These are phyloP conservation scores for Terfezia claveryi DNA, from an alignment of 495 filamentous ascomycete species.

Conservation along the genomic window DNA sequence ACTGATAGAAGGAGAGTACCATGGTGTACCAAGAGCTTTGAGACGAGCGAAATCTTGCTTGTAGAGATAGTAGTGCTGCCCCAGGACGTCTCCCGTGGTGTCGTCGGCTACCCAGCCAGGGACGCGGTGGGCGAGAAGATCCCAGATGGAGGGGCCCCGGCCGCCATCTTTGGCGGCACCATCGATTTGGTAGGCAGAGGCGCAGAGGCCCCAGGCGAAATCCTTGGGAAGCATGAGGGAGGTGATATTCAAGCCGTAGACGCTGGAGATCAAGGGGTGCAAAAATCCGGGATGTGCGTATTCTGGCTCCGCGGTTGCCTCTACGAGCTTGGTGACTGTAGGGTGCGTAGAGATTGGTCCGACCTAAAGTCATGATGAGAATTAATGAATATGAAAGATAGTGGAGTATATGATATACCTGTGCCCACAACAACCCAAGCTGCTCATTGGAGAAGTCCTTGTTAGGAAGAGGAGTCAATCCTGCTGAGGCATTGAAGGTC, in stretches of 20 bases:
- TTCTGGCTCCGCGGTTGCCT: slow-evolving; percentile 26
- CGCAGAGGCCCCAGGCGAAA: slow-evolving; percentile 16
- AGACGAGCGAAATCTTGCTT: slow-evolving; percentile 27
- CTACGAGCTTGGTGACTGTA: slow-evolving; percentile 23
- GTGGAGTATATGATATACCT: slow-evolving; percentile 1
- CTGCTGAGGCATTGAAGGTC: slow-evolving; percentile 24
- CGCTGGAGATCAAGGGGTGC: slow-evolving; percentile 20
- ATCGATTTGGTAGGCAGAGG: slow-evolving; percentile 22
- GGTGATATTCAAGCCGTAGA: slow-evolving; percentile 9
- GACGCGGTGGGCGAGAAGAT: slow-evolving; percentile 19
- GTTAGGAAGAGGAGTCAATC: slow-evolving; percentile 17
- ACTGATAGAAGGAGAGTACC: slow-evolving; percentile 24
- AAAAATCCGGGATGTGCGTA: slow-evolving; percentile 18
- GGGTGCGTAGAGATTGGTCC: slow-evolving; percentile 23
- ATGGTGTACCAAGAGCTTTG: slow-evolving; percentile 20
- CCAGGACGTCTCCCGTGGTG: slow-evolving; percentile 24
- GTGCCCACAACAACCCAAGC: slow-evolving; percentile 25
- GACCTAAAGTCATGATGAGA: slow-evolving; percentile 1
- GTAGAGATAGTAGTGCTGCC: slow-evolving; percentile 25
- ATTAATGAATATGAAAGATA: not conserved
- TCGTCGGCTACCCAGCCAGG: slow-evolving; percentile 22
- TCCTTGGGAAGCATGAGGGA: slow-evolving; percentile 16
- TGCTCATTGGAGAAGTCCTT: slow-evolving; percentile 24
- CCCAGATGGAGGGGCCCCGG: slow-evolving; percentile 19
- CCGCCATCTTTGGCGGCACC: slow-evolving; percentile 19